Evolutionary conservation across 129 eudicot species (phyloP), one percentile per base, ranked within the genome.

Genomic region (Tanacetum coccineum): DNA sequence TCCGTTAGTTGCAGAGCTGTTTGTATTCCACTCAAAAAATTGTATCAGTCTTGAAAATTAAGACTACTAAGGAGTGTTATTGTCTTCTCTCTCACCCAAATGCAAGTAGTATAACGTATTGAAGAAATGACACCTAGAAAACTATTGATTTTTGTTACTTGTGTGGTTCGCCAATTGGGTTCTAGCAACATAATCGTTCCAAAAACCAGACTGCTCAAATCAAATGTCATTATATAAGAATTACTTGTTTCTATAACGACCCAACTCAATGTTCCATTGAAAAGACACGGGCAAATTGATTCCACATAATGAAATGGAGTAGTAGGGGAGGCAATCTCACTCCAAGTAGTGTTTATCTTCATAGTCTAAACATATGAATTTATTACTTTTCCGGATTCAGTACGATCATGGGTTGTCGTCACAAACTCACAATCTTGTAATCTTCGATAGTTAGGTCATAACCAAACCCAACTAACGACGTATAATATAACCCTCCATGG

Each of bases 361-460:
- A 36, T 39, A 36, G 48, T 15, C 48, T 61, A 61, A 46, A 63
- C 17, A 44, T 6, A 44, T 44, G 53, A 8, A n/a, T 6, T 19
- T 15, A 6, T 9, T 4, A 53, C 45, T 18, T 4, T 3, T 20
- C 17, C 0, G 9, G 32, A 11, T 19, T 44, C 13, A 1, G 10
- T 39, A 36, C 1, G 17, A 1, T 11, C 14, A 13, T 15, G 2
- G 53, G 18, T 4, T 20, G 17, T 15, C 9, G 17, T 44, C 54
- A 63, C 52, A 63, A 63, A 19, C 40, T 44, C 54, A 63, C 52
- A 63, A 63, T 42, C 40, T 63, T 62, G 52, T 40, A 62, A 62
- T 62, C 67, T 4, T 62, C 67, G 4, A 42, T 39, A 50, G 19
- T 40, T 36, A 50, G 30, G 67, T 62, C 68, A 7, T 32, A 44